These are phyloP conservation scores for Boletellus sp. DNA, from an alignment of 768 basidiomycete genomes.

Conservation along the genomic window DNA sequence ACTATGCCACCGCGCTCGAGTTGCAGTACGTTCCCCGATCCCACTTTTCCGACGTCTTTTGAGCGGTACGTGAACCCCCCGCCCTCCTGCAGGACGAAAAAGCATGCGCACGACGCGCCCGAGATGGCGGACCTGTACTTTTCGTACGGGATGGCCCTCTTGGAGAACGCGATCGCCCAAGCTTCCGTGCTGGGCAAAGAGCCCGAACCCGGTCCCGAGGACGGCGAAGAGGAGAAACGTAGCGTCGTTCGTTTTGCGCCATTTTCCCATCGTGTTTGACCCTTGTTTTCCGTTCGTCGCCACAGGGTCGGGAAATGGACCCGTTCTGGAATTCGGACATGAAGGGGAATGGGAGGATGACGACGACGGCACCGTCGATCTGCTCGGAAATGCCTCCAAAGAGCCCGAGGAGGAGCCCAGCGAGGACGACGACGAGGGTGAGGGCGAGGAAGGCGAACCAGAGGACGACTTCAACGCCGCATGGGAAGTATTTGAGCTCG, in stretches of 20 bases:
- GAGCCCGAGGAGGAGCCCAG: constrained; percentile 50
- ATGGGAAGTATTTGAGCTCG: constrained; percentile 96
- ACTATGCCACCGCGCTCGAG: constrained; percentile 83
- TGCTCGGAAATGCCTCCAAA: constrained; percentile 57
- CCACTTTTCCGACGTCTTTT: not conserved
- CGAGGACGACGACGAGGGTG: constrained; percentile 51
- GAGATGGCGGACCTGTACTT: constrained; percentile 87
- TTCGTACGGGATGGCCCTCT: constrained; percentile 86
- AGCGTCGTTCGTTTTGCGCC: not conserved
- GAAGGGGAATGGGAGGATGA: constrained; percentile 64
- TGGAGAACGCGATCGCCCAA: constrained; percentile 88
- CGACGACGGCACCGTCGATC: constrained; percentile 56
- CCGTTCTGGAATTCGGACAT: constrained; percentile 80
- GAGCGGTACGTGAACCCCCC: constrained; percentile 15
- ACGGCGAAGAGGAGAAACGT: constrained; percentile 43
- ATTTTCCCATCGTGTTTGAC: not conserved
- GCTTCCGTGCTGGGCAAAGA: constrained; percentile 88
- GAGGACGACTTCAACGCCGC: constrained; percentile 98
- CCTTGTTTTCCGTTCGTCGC: constrained; percentile 4
- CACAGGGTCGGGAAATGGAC: constrained; percentile 42
- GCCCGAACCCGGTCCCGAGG: constrained; percentile 45
- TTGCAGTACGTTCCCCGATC: constrained; percentile 57
- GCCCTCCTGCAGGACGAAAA: constrained; percentile 52
- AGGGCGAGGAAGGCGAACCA: constrained; percentile 71
- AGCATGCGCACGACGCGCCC: constrained; percentile 75